These are phyloP conservation scores for Fraxinus sp. DNA, from an alignment of 305 asterid genomes.

Conservation along the genomic window DNA sequence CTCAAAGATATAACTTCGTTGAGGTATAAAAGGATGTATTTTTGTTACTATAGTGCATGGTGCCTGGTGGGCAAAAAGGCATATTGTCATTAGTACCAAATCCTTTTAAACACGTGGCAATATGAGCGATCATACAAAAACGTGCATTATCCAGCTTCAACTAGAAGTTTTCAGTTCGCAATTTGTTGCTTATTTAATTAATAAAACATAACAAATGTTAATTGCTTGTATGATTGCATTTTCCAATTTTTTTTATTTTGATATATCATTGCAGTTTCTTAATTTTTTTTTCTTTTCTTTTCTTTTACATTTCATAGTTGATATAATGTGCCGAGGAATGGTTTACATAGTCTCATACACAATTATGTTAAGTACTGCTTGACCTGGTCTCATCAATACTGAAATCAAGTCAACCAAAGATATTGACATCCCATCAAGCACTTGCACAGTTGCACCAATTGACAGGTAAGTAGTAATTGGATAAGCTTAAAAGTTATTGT, in stretches of 20 bases:
- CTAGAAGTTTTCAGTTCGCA: not conserved
- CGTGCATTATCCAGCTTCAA: conserved; percentile 1
- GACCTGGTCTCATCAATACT: not conserved
- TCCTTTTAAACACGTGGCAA: not conserved
- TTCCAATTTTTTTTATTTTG: not conserved
- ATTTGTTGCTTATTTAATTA: not conserved
- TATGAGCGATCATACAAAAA: not conserved
- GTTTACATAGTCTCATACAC: not conserved
- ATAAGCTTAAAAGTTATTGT: not conserved
- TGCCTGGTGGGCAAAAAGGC: not conserved
- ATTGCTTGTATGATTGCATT: not conserved
- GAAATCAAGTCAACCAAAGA: not conserved
- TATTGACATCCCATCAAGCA: not conserved
- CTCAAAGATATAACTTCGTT: not conserved
- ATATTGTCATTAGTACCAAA: not conserved
- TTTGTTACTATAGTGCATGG: not conserved
- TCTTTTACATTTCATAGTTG: not conserved
- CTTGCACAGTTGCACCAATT: not conserved
- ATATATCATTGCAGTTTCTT: not conserved
- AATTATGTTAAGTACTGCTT: not conserved
- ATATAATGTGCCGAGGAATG: not conserved
- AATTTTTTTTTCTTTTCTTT: not conserved
- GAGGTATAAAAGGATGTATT: not conserved
- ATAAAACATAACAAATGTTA: not conserved
- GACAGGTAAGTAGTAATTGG: not conserved